These are phyloP conservation scores for Margaritispora aquatica DNA, from an alignment of 495 filamentous ascomycete genomes.

Conservation along the genomic window DNA sequence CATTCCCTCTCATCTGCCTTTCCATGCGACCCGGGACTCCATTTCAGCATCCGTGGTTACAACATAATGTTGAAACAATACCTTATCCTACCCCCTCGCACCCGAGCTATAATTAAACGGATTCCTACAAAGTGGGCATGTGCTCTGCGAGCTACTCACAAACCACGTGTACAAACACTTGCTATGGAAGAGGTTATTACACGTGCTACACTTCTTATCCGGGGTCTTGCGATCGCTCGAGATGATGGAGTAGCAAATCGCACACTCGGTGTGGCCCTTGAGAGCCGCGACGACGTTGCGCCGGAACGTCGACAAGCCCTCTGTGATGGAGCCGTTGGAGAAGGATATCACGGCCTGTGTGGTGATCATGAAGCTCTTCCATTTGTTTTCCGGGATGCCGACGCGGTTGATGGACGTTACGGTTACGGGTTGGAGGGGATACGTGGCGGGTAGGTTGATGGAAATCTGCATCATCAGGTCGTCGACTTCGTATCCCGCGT, in stretches of 20 bases:
- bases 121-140: slow-evolving; percentile 85
- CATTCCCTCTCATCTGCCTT: neutral
- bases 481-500: slow-evolving; percentile 78
- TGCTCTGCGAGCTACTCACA: slow-evolving; percentile 81
- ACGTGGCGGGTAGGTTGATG: slow-evolving; percentile 70
- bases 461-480: slow-evolving; percentile 74
- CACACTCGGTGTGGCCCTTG: slow-evolving; percentile 91
- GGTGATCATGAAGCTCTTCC: slow-evolving; percentile 75
- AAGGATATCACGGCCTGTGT: slow-evolving; percentile 93
- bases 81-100: neutral
- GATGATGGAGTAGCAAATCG: slow-evolving; percentile 94
- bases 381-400: slow-evolving; percentile 81
- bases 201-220: slow-evolving; percentile 85
- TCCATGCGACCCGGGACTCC: neutral
- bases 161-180: slow-evolving; percentile 94
- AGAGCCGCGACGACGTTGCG: slow-evolving; percentile 78
- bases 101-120: slow-evolving; percentile 15
- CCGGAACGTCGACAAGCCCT: slow-evolving; percentile 76
- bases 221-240: slow-evolving; percentile 80
- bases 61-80: neutral
- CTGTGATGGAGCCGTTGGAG: slow-evolving; percentile 74
- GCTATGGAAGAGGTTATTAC: slow-evolving; percentile 89
- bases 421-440: slow-evolving; percentile 71
- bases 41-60: neutral
- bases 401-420: slow-evolving; percentile 76